Evolutionary conservation across 305 asterid genomes (phyloP).

Genomic region (Solanum chacoense): DNA sequence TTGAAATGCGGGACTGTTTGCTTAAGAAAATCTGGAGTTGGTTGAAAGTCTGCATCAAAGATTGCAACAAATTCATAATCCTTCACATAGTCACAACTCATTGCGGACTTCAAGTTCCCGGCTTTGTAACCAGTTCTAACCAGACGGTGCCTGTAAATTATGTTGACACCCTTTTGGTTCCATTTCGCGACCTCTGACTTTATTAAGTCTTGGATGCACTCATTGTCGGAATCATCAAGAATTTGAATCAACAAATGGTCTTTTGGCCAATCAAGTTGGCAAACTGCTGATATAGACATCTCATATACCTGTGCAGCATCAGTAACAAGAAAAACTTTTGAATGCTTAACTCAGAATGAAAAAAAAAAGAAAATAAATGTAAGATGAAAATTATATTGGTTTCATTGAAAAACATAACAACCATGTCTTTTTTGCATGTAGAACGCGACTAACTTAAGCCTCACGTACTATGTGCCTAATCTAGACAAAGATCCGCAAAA

Average conservation of each 20-base stretch:
- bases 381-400: background rate
- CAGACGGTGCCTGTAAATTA: slow-evolving; percentile 46
- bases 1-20: slow-evolving; percentile 53
- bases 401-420: background rate
- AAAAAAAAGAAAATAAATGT: background rate
- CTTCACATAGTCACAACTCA: slow-evolving; percentile 58
- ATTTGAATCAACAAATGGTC: slow-evolving; percentile 47
- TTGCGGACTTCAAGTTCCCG: slow-evolving; percentile 60
- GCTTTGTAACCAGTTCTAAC: slow-evolving; percentile 65
- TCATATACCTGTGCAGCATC: slow-evolving; percentile 41
- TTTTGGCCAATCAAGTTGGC: slow-evolving; percentile 63
- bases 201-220: slow-evolving; percentile 30
- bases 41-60: slow-evolving; percentile 67
- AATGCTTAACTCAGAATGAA: background rate
- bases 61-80: slow-evolving; percentile 57
- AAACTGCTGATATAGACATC: slow-evolving; percentile 51
- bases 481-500: background rate
- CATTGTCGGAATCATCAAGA: slow-evolving; percentile 61
- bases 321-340: background rate
- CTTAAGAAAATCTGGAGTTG: slow-evolving; percentile 49
- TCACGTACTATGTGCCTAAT: background rate
- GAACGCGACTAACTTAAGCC: background rate
- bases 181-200: slow-evolving; percentile 39
- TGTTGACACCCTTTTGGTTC: slow-evolving; percentile 50
- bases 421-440: background rate